Evolutionary conservation across 2,329 filamentous ascomycete genomes (phyloP).

Genomic region (Stagonosporopsis rhizophila): DNA sequence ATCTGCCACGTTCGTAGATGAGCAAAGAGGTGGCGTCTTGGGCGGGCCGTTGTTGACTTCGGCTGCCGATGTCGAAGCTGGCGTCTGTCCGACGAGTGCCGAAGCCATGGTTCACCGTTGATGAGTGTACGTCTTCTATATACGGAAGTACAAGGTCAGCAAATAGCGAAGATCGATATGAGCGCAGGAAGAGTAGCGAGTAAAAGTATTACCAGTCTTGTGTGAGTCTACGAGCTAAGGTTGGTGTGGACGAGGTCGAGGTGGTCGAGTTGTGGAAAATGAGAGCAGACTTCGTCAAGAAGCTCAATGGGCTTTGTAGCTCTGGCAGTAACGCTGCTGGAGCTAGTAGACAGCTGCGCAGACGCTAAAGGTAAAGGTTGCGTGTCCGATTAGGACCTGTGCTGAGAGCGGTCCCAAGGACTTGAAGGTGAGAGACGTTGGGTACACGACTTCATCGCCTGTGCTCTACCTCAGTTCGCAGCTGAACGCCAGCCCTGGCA

Average conservation of each 20-base stretch:
- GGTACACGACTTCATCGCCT: background rate
- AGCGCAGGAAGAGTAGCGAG: background rate
- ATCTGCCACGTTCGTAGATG: background rate
- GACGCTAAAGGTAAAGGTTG: background rate
- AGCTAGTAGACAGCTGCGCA: background rate
- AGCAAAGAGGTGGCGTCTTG: background rate
- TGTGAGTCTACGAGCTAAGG: background rate
- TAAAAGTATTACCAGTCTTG: background rate
- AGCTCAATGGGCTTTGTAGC: background rate
- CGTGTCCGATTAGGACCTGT: background rate
- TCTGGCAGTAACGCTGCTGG: background rate
- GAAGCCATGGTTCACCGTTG: background rate
- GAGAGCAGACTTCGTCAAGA: background rate
- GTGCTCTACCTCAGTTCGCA: background rate
- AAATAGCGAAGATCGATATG: background rate
- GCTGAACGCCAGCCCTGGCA: background rate
- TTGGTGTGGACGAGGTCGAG: background rate
- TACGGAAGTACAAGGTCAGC: background rate
- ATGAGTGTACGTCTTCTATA: background rate
- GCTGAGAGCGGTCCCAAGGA: background rate
- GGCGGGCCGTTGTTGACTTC: background rate
- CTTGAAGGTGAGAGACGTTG: background rate
- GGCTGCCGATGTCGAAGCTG: background rate
- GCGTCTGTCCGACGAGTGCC: background rate
- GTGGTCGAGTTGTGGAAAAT: background rate